Evolutionary conservation across 305 asterid species (phyloP).

Genomic region (Ruellia speciosa): DNA sequence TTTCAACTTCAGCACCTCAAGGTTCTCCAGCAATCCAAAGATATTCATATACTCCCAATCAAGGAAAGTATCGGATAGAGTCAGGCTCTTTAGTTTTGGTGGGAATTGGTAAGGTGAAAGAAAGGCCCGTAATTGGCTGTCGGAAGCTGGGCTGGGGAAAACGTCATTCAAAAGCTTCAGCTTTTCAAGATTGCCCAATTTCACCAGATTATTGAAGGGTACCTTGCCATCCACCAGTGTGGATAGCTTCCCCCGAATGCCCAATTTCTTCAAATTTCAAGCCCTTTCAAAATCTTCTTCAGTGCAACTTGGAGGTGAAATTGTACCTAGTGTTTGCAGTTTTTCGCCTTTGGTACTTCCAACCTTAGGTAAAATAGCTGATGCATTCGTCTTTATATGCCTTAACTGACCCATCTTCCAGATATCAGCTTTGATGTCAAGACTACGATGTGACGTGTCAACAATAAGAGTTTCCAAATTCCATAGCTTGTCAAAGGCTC

Average conservation of each 20-base stretch:
- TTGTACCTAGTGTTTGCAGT: slow-evolving; percentile 29
- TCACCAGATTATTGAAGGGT: slow-evolving; percentile 31
- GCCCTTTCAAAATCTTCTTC: slow-evolving; percentile 27
- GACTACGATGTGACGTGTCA: slow-evolving; percentile 28
- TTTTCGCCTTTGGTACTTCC: slow-evolving; percentile 29
- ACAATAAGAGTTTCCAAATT: slow-evolving; percentile 35
- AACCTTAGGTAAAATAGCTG: slow-evolving; percentile 24
- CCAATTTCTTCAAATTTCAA: slow-evolving; percentile 31
- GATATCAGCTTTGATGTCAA: slow-evolving; percentile 32
- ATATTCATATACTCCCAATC: slow-evolving; percentile 25
- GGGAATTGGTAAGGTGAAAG: slow-evolving; percentile 34
- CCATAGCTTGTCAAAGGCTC: slow-evolving; percentile 33
- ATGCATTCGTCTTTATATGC: slow-evolving; percentile 35
- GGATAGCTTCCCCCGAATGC: slow-evolving; percentile 35
- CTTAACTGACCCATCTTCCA: slow-evolving; percentile 33
- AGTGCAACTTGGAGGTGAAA: slow-evolving; percentile 32
- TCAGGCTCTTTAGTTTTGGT: slow-evolving; percentile 27
- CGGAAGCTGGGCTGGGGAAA: slow-evolving; percentile 28
- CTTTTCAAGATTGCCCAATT: slow-evolving; percentile 29
- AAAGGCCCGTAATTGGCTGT: slow-evolving; percentile 24
- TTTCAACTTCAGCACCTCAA: slow-evolving; percentile 28
- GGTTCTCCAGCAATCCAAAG: slow-evolving; percentile 20
- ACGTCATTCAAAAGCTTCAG: slow-evolving; percentile 35
- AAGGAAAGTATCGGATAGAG: slow-evolving; percentile 29
- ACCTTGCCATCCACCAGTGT: slow-evolving; percentile 27